Percentiles rank a stretch among this genome's conserved stretches.
These are phyloP conservation scores for Chlorella sp. DNA, from an alignment of 139 green algal genomes.

Conservation along the genomic window DNA sequence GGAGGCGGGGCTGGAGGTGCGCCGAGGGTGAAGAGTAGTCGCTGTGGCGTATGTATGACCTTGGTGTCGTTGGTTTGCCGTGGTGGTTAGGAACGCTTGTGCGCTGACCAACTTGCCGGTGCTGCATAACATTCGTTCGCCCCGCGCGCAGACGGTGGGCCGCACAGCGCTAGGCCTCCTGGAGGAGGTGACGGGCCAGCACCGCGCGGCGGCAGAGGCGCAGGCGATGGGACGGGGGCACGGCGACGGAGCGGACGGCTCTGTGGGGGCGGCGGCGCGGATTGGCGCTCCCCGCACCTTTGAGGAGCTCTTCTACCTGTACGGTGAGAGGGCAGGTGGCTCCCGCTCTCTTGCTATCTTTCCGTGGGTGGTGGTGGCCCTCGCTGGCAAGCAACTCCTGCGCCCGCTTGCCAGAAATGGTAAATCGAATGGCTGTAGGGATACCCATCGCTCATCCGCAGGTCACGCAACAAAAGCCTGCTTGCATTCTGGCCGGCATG, in stretches of 20 bases:
- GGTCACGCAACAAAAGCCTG: too few relatives aligned
- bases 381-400: too few relatives aligned
- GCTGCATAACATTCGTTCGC: not conserved
- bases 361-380: not conserved
- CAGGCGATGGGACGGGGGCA: not conserved
- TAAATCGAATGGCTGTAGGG: too few relatives aligned
- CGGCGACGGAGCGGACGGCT: not conserved
- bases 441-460: too few relatives aligned
- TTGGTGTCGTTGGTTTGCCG: too few relatives aligned
- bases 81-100: not conserved
- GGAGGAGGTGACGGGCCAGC: constrained; percentile 29
- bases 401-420: too few relatives aligned
- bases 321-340: constrained; percentile 10
- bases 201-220: not conserved
- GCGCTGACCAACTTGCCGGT: not conserved
- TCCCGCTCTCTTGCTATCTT: not conserved
- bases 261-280: too few relatives aligned
- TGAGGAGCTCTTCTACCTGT: constrained; percentile 34
- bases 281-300: constrained; percentile 7
- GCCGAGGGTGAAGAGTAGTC: too few relatives aligned
- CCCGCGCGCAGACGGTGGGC: constrained; percentile 26
- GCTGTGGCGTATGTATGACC: too few relatives aligned
- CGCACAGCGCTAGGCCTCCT: constrained; percentile 25
- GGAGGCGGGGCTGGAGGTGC: constrained; percentile 1
- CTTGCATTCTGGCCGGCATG: too few relatives aligned